Evolutionary conservation across 306 rosid species (phyloP).

Genomic region (Trifolium pratense): DNA sequence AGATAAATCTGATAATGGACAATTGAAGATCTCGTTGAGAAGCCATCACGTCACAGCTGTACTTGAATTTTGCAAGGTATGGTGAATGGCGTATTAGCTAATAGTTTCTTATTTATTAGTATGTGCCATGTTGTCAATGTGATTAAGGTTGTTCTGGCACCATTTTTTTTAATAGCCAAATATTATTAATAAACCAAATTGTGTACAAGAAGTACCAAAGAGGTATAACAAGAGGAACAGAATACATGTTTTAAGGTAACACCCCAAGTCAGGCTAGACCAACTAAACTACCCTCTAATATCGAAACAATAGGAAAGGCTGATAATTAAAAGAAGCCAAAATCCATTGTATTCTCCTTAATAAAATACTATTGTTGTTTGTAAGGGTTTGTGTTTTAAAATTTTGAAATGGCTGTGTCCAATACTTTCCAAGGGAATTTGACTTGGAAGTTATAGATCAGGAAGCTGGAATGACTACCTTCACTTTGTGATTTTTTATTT

Average conservation of each 20-base stretch:
- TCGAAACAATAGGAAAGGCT: too few species aligned
- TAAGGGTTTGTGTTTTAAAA: slow-evolving; percentile 18
- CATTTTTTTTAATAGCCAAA: not conserved
- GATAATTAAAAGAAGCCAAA: slow-evolving; percentile 9
- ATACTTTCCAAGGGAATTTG: slow-evolving; percentile 16
- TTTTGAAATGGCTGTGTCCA: not conserved
- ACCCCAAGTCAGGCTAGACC: too few species aligned
- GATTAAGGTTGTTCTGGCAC: slow-evolving; percentile 25
- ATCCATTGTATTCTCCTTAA: slow-evolving; percentile 4
- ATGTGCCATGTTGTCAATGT: slow-evolving; percentile 23
- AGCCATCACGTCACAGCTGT: slow-evolving; percentile 77
- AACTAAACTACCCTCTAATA: too few species aligned
- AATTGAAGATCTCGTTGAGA: slow-evolving; percentile 72
- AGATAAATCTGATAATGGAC: slow-evolving; percentile 73
- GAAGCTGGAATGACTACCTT: slow-evolving; percentile 26
- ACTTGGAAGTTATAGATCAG: slow-evolving; percentile 11
- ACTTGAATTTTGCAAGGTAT: slow-evolving; percentile 91
- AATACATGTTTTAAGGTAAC: too few species aligned
- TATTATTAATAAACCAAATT: too few species aligned
- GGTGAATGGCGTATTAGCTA: slow-evolving; percentile 21
- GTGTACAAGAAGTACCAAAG: too few species aligned
- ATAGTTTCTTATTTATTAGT: slow-evolving; percentile 10
- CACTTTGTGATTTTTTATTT: not conserved
- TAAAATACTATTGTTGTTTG: slow-evolving; percentile 14
- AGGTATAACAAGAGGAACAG: too few species aligned